These are phyloP conservation scores for Leishmania turanica DNA, from an alignment of 208 protist genomes.

Conservation along the genomic window DNA sequence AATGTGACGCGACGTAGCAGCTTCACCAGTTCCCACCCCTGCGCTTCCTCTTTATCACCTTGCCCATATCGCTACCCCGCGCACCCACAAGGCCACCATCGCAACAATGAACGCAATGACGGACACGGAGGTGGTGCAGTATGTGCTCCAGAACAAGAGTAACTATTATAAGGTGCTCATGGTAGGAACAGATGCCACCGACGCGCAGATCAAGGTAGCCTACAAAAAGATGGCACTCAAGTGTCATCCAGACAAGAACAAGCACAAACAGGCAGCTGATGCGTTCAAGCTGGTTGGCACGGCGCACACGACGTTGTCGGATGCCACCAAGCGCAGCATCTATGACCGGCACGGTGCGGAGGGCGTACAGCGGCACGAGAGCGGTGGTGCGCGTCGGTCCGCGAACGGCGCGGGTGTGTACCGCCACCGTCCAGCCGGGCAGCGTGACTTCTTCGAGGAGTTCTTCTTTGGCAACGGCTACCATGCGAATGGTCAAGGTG, in stretches of 20 bases:
- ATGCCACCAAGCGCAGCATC: constrained; percentile 76
- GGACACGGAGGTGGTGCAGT: constrained; percentile 68
- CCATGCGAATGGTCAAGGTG: background rate
- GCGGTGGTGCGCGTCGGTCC: constrained; percentile 32
- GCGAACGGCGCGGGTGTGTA: constrained; percentile 20
- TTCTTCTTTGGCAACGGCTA: constrained; percentile 61
- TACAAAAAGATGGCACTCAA: constrained; percentile 91
- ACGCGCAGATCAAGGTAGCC: constrained; percentile 74
- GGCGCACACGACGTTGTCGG: constrained; percentile 72
- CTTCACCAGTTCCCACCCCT: background rate
- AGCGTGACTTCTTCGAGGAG: constrained; percentile 77
- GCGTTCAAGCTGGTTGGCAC: constrained; percentile 91
- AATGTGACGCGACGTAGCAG: background rate
- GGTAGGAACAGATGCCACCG: constrained; percentile 54
- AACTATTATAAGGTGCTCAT: constrained; percentile 89
- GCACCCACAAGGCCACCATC: background rate
- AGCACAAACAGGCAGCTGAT: constrained; percentile 70
- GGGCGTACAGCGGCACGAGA: constrained; percentile 87
- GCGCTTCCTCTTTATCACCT: background rate
- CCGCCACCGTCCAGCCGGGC: constrained; percentile 16
- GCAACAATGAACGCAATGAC: constrained; percentile 63
- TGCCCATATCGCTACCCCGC: background rate
- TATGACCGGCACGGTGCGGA: constrained; percentile 84
- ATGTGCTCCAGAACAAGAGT: constrained; percentile 71
- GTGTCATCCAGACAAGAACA: constrained; percentile 94